Conservation (phyloP, 2,329 filamentous ascomycete species). For the Mollisiaceae sp. region DNA sequence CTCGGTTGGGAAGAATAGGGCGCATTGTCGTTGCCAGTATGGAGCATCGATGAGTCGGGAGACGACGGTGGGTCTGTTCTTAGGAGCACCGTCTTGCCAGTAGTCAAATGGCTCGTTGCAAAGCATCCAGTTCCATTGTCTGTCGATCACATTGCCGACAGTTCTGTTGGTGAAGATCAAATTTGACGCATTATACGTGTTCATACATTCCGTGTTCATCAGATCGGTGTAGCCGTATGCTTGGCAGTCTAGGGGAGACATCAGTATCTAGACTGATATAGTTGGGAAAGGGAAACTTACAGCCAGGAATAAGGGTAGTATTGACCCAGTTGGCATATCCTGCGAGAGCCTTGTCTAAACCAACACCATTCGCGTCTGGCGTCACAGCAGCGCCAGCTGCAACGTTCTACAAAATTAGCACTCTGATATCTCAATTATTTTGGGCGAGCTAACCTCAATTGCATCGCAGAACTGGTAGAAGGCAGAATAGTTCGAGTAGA, state of each 20-base stretch:
- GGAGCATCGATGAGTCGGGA: constrained; percentile 55
- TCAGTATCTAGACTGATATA: background rate
- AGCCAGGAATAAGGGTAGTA: constrained; percentile 50
- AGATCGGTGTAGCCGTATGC: constrained; percentile 52
- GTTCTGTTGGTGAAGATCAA: constrained; percentile 56
- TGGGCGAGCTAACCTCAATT: constrained; percentile 43
- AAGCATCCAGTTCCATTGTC: constrained; percentile 62
- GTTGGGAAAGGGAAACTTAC: constrained; percentile 45
- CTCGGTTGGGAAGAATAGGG: constrained; percentile 57
- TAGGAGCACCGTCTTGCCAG: constrained; percentile 60
- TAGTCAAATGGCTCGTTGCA: constrained; percentile 68
- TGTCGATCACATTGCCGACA: constrained; percentile 51
- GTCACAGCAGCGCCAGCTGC: constrained; percentile 41
- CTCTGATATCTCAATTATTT: background rate
- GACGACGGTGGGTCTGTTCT: constrained; percentile 51
- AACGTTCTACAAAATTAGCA: constrained; percentile 37
- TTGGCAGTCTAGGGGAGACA: constrained; percentile 49
- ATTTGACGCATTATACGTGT: constrained; percentile 56
- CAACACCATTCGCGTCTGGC: constrained; percentile 53
- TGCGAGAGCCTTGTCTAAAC: constrained; percentile 55
- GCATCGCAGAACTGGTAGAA: constrained; percentile 52
- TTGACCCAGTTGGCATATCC: constrained; percentile 62
- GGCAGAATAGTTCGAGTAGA: constrained; percentile 52
- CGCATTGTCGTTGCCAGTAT: constrained; percentile 62
- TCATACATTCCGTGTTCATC: constrained; percentile 54